Base-by-base conservation (phyloP, 2,329 filamentous ascomycete genomes). In the Cordyceps farinosa region DNA sequence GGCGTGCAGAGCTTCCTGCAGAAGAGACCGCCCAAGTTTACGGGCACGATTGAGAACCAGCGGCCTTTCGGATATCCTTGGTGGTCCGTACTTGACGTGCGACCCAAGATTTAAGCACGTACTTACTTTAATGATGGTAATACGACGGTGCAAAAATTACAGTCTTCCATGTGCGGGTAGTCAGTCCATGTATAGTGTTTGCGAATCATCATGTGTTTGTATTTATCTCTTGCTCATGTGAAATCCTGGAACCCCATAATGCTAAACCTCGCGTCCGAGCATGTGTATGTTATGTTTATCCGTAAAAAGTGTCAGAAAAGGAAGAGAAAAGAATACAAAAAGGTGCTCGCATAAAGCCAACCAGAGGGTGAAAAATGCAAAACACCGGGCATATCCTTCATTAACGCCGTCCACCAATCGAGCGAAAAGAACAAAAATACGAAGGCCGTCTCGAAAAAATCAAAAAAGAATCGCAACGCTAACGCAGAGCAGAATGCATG, bases 1-100 rank as follows among this genome's bases (percentile, higher is more conserved):
- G 89, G 88, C 3, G 84, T 90, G 7, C 71, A 79, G 61, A 86
- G 86, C n/a, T 91, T 91, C 72, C 74, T 90, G 71, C 79, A 90
- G 75, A 91, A 91, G 78, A 78, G 89, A 56, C 78, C 80, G 63
- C 84, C 87, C 0, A 77, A 82, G 13, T 91, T 91, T 69, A 78
- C 75, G 42, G 88, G 80, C 1, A 85, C 80, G 7, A 80, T 90
- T 75, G 83, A 85, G 29, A 78, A 82, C 38, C 83, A 89, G 70
- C 79, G 81, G 9, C 86, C 88, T 2, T 73, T 74, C 0, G 80
- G 79, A 15, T 89, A 87, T 74, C 89, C 88, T 0, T 91, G 88
- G 89, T 91, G 88, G 87, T 75, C 81, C 54, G 81, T 83, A 13
- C 73, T 73, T 32, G 73, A 77, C 58, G 69, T 75, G 44, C 69